Conservation (phyloP, 2,329 filamentous ascomycete genomes). For the Fusarium staphyleae region DNA sequence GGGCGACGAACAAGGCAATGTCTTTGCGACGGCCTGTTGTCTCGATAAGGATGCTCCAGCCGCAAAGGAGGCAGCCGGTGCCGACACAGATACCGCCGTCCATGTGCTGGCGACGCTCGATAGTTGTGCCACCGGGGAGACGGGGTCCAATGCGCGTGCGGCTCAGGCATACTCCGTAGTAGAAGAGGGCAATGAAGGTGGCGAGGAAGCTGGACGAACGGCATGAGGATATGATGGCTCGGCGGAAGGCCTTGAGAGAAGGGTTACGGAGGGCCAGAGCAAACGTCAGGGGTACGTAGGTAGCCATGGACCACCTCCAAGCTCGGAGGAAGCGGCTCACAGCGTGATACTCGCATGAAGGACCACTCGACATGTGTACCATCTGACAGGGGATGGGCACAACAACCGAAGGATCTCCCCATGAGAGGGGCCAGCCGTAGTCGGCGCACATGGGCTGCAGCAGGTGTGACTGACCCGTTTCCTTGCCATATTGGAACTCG, state of each 20-base stretch:
- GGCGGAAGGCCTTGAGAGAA: constrained; percentile 54
- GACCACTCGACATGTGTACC: constrained; percentile 80
- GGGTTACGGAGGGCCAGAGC: constrained; percentile 63
- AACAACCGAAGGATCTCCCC: constrained; percentile 74
- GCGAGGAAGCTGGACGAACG: constrained; percentile 81
- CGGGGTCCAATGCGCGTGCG: constrained; percentile 76
- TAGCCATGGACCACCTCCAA: constrained; percentile 77
- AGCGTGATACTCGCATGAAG: constrained; percentile 78
- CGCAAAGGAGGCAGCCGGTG: constrained; percentile 76
- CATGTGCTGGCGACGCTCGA: constrained; percentile 56
- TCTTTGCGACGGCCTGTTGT: constrained; percentile 71
- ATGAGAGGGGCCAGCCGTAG: constrained; percentile 70
- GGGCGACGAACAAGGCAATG: constrained; percentile 81
- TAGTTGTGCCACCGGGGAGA: constrained; percentile 62
- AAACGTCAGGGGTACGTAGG: constrained; percentile 78
- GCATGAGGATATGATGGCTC: constrained; percentile 65
- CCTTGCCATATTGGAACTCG: constrained; percentile 73
- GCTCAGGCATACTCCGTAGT: constrained; percentile 82
- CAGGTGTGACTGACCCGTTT: constrained; percentile 73
- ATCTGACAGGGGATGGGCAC: constrained; percentile 82
- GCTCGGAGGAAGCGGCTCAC: constrained; percentile 70
- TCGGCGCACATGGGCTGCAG: constrained; percentile 76
- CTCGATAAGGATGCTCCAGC: constrained; percentile 83
- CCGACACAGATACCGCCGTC: constrained; percentile 73
- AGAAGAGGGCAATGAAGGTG: constrained; percentile 79